These are phyloP conservation scores for Podila horticola DNA, from an alignment of 192 early-diverging fungal species.

Conservation along the genomic window DNA sequence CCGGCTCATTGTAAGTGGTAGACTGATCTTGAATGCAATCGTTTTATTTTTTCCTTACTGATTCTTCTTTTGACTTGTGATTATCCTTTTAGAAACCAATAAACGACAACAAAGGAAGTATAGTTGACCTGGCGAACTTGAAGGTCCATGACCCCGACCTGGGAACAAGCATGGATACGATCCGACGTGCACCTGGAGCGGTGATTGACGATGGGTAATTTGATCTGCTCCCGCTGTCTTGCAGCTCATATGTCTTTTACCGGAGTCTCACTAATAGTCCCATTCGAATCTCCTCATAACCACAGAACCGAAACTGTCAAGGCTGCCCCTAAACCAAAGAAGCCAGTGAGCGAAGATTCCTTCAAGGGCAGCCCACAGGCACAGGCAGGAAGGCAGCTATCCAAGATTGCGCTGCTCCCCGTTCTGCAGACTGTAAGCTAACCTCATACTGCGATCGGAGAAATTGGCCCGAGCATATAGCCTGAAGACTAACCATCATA, in stretches of 20 bases:
- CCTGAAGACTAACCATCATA: neutral
- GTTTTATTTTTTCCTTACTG: neutral
- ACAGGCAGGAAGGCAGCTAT: conserved; percentile 45
- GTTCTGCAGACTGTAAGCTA: conserved; percentile 33
- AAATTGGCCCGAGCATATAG: neutral
- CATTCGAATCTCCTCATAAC: neutral
- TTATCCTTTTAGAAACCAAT: conserved; percentile 10
- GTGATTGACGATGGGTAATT: conserved; percentile 43
- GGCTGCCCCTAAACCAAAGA: conserved; percentile 24
- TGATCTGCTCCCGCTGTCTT: neutral
- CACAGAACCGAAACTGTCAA: conserved; percentile 37
- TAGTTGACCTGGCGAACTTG: conserved; percentile 29
- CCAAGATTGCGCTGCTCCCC: conserved; percentile 36
- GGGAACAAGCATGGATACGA: neutral
- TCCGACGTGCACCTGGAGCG: conserved; percentile 18
- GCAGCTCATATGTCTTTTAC: neutral
- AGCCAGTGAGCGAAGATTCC: conserved; percentile 14
- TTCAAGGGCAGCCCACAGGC: conserved; percentile 31
- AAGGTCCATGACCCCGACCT: conserved; percentile 9
- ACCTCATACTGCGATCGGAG: neutral
- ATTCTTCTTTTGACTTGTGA: neutral
- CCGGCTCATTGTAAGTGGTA: conserved; percentile 14
- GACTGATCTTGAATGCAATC: neutral
- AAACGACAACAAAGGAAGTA: conserved; percentile 17
- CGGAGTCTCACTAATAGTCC: neutral